Base-by-base conservation (phyloP, 2,329 filamentous ascomycete genomes). In the Chrysoporthe puriensis region DNA sequence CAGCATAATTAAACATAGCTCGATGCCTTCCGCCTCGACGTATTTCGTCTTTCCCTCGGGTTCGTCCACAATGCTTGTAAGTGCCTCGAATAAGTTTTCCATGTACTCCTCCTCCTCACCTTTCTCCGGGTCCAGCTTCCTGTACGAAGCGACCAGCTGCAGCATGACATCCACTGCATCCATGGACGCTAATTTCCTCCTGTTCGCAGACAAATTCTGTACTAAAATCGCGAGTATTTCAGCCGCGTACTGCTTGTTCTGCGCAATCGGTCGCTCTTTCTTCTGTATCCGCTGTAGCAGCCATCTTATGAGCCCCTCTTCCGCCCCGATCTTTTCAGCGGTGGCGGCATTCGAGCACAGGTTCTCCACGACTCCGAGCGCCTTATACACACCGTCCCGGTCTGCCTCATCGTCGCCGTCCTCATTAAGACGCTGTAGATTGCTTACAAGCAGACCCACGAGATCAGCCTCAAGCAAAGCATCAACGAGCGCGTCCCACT, bases 221-320 rank as follows among this genome's bases (percentile, higher is more conserved):
- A 95, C 85, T 9, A 99, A 81, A 65, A 99, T 96, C 14, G 95
- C 94, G 2, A 99, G 83, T 8, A 98, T 88, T 79, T 99, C 96
- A 18, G 95, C 93, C 0, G 94, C 88, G 77, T 98, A 99, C 77
- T 97, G 95, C 77, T 96, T 97, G 77, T 99, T 99, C 76, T 99
- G 96, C 5, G 88, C 85, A 0, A 96, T 87, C 0, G 84, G 82
- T 4, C 81, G 81, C 62, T 85, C 85, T 66, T 83, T 85, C 72
- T 91, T 85, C 72, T 91, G 88, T 70, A 93, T 91, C 62, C 96
- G 87, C 62, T 84, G 80, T 46, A 97, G 81, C 2, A 99, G 85
- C 93, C 93, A 98, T 57, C 85, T 81, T 8, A 97, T 76, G 0
- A 97, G 81, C 8, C 81, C 82, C 6, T 88, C 86, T 69, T 95